Evolutionary conservation across 306 rosid species (phyloP).

Genomic region (Rosa multiflora): DNA sequence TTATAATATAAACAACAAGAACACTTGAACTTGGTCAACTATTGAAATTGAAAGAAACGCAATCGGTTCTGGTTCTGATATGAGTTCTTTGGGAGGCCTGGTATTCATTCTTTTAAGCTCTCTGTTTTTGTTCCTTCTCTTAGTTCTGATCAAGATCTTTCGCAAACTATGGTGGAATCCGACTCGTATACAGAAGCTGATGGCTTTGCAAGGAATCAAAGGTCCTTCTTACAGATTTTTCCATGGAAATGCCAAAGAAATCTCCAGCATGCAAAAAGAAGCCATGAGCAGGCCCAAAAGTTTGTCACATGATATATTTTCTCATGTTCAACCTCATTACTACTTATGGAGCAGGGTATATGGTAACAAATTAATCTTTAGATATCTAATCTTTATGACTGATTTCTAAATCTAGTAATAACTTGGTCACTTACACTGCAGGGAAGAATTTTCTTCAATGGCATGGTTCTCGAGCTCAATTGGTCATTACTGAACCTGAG

Average conservation of each 20-base stretch:
- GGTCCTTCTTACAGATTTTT: slow-evolving; percentile 31
- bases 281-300: slow-evolving; percentile 8
- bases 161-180: slow-evolving; percentile 38
- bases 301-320: slow-evolving; percentile 20
- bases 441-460: slow-evolving; percentile 35
- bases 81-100: slow-evolving; percentile 4
- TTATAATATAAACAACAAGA: background rate
- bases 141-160: slow-evolving; percentile 11
- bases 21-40: background rate
- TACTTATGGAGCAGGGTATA: slow-evolving; percentile 12
- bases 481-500: slow-evolving; percentile 30
- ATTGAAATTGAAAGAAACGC: background rate
- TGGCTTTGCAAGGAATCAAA: slow-evolving; percentile 25
- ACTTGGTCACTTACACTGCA: background rate
- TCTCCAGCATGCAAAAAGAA: slow-evolving; percentile 16
- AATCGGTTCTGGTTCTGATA: background rate
- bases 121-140: background rate
- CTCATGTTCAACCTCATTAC: slow-evolving; percentile 18
- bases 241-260: slow-evolving; percentile 26
- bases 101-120: slow-evolving; percentile 5
- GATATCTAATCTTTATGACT: too few relatives aligned
- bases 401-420: background rate
- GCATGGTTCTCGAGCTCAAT: slow-evolving; percentile 23
- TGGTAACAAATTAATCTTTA: background rate
- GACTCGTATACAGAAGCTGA: slow-evolving; percentile 6